phyloP scores from a whole-genome alignment of 257 asterid species.

The Solanum ossicruentum region DNA sequence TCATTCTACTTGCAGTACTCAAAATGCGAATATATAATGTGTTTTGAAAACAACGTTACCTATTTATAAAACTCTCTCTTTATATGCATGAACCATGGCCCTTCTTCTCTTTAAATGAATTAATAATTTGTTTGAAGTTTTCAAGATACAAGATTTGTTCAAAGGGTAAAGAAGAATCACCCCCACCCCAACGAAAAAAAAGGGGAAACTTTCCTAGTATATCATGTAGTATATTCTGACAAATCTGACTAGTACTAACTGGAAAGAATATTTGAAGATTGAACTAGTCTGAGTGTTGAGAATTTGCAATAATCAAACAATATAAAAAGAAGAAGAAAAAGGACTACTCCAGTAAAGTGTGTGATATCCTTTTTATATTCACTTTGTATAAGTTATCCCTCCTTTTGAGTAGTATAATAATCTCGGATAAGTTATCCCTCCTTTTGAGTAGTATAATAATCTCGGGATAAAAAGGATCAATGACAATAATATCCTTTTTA shows the following conservation, averaged over 20 bases:
- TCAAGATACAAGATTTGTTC: constrained; percentile 4
- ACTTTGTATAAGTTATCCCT: too few relatives aligned
- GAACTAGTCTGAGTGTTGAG: constrained; percentile 10
- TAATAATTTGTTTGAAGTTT: background rate
- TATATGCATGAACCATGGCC: background rate
- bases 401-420: too few relatives aligned
- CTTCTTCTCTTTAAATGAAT: background rate
- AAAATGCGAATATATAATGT: background rate
- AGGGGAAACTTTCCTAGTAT: background rate
- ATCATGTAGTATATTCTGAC: constrained; percentile 4
- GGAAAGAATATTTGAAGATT: background rate
- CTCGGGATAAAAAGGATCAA: too few relatives aligned
- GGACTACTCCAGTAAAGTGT: background rate
- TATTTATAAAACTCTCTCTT: background rate
- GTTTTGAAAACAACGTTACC: background rate
- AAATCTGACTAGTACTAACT: background rate
- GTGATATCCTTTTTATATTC: too few relatives aligned
- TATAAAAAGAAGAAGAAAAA: background rate
- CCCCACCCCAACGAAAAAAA: background rate
- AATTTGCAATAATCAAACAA: constrained; percentile 6
- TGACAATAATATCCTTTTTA: too few relatives aligned
- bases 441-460: too few relatives aligned
- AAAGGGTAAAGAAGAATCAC: constrained; percentile 1
- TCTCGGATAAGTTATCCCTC: too few relatives aligned
- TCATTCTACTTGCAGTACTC: background rate